phyloP scores from a whole-genome alignment of 2,329 filamentous ascomycete species.

The Pseudogymnoascus sp. region DNA sequence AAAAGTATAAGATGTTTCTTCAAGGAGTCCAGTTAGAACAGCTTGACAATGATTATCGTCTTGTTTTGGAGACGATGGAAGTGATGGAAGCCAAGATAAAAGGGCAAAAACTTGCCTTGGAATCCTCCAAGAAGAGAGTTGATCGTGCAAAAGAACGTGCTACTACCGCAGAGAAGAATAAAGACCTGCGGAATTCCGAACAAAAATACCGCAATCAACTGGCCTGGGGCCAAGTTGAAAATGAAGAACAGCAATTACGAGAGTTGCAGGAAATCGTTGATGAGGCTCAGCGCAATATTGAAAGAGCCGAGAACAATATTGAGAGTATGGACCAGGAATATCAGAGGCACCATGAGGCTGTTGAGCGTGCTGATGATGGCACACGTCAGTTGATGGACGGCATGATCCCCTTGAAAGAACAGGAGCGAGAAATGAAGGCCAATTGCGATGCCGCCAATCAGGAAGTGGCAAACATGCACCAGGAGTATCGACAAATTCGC shows the following conservation, averaged over 20 bases:
- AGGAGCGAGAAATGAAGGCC: conserved; percentile 42
- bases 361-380: conserved; percentile 28
- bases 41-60: conserved; percentile 81
- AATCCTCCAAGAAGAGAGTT: conserved; percentile 47
- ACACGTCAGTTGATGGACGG: conserved; percentile 21
- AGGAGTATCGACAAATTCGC: conserved; percentile 60
- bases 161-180: conserved; percentile 58
- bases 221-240: conserved; percentile 81
- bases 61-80: conserved; percentile 74
- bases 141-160: conserved; percentile 58
- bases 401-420: conserved; percentile 38
- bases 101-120: conserved; percentile 56
- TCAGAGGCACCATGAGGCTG: conserved; percentile 27
- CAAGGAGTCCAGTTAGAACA: conserved; percentile 91
- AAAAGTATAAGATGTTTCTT: conserved; percentile 96
- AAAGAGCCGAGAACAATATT: conserved; percentile 37
- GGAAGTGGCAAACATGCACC: conserved; percentile 46
- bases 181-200: conserved; percentile 55
- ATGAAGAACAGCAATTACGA: conserved; percentile 55
- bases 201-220: conserved; percentile 57
- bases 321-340: conserved; percentile 39
- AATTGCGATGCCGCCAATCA: conserved; percentile 46
- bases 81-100: conserved; percentile 58
- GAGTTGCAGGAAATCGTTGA: conserved; percentile 32
- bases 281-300: conserved; percentile 32